phyloP scores from a whole-genome alignment of 805 yeast genomes.

The Lachancea sp. region DNA sequence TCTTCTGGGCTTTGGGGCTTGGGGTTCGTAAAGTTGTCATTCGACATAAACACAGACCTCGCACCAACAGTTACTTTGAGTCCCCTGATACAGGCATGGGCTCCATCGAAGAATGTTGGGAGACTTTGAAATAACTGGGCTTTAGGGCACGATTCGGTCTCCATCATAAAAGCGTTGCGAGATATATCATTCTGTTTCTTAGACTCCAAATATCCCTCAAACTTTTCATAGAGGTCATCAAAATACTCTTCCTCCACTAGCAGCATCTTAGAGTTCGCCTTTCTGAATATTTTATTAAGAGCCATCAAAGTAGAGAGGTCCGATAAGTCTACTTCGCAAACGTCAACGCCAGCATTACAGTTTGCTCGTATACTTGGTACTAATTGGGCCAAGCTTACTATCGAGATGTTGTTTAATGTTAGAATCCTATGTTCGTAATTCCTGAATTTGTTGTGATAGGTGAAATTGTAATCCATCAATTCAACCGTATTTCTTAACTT shows the following conservation, averaged over 20 bases:
- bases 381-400: constrained; percentile 20
- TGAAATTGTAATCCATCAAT: constrained; percentile 18
- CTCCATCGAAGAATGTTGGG: constrained; percentile 32
- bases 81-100: constrained; percentile 22
- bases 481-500: constrained; percentile 19
- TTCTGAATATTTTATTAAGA: constrained; percentile 21
- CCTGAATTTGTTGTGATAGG: constrained; percentile 18
- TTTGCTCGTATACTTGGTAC: constrained; percentile 21
- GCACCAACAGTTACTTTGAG: constrained; percentile 34
- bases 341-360: constrained; percentile 20
- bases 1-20: constrained; percentile 36
- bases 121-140: constrained; percentile 24
- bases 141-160: constrained; percentile 3
- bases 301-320: constrained; percentile 28
- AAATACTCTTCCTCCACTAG: constrained; percentile 28
- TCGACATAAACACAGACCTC: constrained; percentile 40
- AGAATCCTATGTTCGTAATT: constrained; percentile 19
- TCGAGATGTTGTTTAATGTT: constrained; percentile 16
- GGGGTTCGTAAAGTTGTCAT: constrained; percentile 31
- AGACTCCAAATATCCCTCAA: constrained; percentile 20
- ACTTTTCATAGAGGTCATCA: constrained; percentile 24
- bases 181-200: constrained; percentile 16
- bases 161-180: background rate
- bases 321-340: constrained; percentile 22
- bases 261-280: constrained; percentile 23